Evolutionary conservation across 1,139 yeast species (phyloP).

Genomic region (Yamadazyma oceani): DNA sequence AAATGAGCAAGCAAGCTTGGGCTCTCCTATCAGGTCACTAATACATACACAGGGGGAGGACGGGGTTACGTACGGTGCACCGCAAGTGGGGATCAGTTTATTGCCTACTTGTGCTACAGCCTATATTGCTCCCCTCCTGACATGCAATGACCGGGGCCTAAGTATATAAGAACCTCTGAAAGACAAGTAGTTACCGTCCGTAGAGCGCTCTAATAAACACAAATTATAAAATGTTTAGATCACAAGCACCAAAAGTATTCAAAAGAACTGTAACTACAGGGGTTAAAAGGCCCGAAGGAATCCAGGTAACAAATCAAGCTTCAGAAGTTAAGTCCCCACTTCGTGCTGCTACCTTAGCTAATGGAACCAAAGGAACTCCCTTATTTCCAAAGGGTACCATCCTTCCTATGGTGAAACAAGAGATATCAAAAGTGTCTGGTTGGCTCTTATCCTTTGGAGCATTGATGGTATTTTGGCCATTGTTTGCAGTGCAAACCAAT

Average conservation of each 20-base stretch:
- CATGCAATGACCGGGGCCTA: too few relatives aligned
- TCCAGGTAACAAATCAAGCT: constrained; percentile 3
- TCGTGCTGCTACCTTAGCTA: constrained; percentile 1
- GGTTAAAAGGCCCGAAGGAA: not conserved
- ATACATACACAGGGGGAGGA: not conserved
- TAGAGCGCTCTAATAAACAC: too few relatives aligned
- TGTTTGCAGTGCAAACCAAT: constrained; percentile 11
- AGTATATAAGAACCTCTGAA: not conserved
- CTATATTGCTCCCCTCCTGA: not conserved
- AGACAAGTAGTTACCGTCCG: not conserved
- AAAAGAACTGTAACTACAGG: constrained; percentile 3
- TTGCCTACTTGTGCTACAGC: too few relatives aligned
- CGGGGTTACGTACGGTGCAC: too few relatives aligned
- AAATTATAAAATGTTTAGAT: constrained; percentile 2
- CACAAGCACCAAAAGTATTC: constrained; percentile 1
- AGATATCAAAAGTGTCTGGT: constrained; percentile 17
- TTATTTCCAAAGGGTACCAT: constrained; percentile 14
- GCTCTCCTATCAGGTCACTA: too few relatives aligned
- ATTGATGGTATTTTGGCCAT: constrained; percentile 20
- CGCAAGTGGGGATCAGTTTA: too few relatives aligned
- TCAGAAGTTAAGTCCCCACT: constrained; percentile 4
- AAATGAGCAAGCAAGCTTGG: too few relatives aligned
- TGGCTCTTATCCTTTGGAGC: constrained; percentile 14
- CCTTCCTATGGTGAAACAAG: constrained; percentile 10
- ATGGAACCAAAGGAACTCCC: constrained; percentile 12